Base-by-base conservation (phyloP, 768 basidiomycete genomes). In the Lactarius psammicola region DNA sequence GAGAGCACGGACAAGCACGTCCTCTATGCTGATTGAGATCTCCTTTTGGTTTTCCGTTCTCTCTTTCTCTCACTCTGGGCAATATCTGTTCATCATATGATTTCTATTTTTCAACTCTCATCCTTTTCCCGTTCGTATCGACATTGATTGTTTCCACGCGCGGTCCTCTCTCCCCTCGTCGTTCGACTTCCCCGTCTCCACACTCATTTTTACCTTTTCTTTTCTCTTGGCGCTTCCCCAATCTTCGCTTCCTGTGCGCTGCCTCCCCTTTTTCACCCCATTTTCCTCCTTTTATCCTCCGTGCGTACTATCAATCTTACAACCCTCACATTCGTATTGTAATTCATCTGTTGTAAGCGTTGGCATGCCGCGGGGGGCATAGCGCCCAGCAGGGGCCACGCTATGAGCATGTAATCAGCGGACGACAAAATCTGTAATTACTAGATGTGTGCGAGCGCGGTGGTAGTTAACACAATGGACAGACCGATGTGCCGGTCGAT, bases 1-100 rank as follows among this genome's bases (percentile, higher is more conserved):
- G 85, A 87, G 67, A 82, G 80, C 56, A 86, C 90, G 38, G 90
- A 94, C 67, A 92, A 91, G 75, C 87, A 93, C 75, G 84, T 94
- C 56, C 78, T 95, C 69, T 94, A 87, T 71, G 91, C 92, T 58
- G 88, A 89, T 71, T 92, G 71, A 80, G 44, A 55, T 30, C 36
- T 49, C 8, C 40, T 7, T 58, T 55, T 38, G 23, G 30, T 15
- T 59, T 62, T 18, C 56, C 28, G 20, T 44, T 56, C 31, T 30
- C 7, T 44, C 30, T 20, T 28, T 36, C 26, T 34, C 44, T 34
- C n/a, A n/a, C 20, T 46, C n/a, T n/a, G 40, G 38, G 60, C 31
- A 44, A 40, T 31, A 62, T 66, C 56, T 66, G 56, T 62, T 56
- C 18, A 5, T 60, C 64, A 60, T 62, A 53, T 66, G 65, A 38